Percentiles rank a stretch among this genome's conserved stretches.
phyloP scores from a whole-genome alignment of 176 grass and related monocot species.

The Zoysia japonica region DNA sequence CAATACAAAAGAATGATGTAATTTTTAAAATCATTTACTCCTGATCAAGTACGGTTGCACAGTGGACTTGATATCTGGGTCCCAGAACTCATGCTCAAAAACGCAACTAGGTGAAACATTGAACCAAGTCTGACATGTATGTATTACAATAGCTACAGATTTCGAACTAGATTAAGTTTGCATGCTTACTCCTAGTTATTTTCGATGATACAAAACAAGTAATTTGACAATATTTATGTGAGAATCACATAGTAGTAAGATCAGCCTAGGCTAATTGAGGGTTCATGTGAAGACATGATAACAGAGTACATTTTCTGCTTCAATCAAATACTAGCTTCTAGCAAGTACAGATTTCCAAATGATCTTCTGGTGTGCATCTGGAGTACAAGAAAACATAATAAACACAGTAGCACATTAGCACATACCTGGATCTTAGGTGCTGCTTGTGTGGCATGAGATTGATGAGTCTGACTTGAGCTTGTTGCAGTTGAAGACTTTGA shows the following conservation, averaged over 20 bases:
- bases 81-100: background rate
- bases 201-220: background rate
- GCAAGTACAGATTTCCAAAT: background rate
- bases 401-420: slow-evolving; percentile 29
- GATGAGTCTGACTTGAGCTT: slow-evolving; percentile 49
- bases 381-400: slow-evolving; percentile 5
- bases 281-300: slow-evolving; percentile 1
- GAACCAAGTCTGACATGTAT: background rate
- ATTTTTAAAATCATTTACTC: background rate
- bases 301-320: background rate
- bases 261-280: background rate
- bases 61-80: background rate
- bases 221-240: background rate
- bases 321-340: background rate
- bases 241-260: slow-evolving; percentile 23
- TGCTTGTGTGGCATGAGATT: slow-evolving; percentile 43
- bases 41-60: background rate
- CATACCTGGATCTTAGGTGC: slow-evolving; percentile 69
- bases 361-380: background rate
- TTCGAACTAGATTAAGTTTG: slow-evolving; percentile 6
- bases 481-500: slow-evolving; percentile 42
- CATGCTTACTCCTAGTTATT: background rate
- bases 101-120: background rate
- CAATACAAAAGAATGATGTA: background rate
- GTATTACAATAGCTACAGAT: background rate